These are phyloP conservation scores for Cylindrodendrum hubeiense DNA, from an alignment of 2,329 filamentous ascomycete species.

Conservation along the genomic window DNA sequence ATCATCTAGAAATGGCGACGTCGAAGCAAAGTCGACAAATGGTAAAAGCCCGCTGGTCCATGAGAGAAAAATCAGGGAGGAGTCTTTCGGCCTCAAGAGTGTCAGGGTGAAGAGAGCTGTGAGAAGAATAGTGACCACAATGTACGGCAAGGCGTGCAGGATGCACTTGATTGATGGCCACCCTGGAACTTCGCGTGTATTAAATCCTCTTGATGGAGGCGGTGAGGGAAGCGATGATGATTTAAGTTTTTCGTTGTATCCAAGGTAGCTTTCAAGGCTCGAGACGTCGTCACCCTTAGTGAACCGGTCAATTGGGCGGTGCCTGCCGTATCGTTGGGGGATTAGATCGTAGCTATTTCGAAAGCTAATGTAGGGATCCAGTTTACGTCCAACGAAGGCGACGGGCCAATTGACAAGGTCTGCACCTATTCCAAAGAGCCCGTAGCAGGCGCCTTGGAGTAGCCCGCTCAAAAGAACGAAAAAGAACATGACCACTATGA, in stretches of 20 bases:
- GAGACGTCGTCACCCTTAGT: conserved; percentile 18
- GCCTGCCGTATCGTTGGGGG: conserved; percentile 24
- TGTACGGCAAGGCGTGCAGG: conserved; percentile 32
- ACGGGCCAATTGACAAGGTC: conserved; percentile 48
- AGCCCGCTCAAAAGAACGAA: conserved; percentile 39
- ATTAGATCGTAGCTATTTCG: conserved; percentile 24
- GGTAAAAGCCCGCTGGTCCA: conserved; percentile 51
- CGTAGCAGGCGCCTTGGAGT: conserved; percentile 44
- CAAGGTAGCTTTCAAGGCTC: neutral
- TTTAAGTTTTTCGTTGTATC: conserved; percentile 31
- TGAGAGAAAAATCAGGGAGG: conserved; percentile 50
- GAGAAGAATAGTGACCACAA: conserved; percentile 40
- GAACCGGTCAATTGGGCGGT: conserved; percentile 9
- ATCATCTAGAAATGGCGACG: conserved; percentile 45
- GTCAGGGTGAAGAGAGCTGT: conserved; percentile 41
- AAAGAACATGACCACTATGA: conserved; percentile 33
- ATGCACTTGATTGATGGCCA: conserved; percentile 14
- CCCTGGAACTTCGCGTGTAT: neutral
- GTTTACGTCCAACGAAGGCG: conserved; percentile 21
- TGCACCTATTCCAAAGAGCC: conserved; percentile 42
- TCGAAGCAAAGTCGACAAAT: conserved; percentile 49
- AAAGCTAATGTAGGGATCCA: conserved; percentile 22
- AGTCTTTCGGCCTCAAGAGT: conserved; percentile 47
- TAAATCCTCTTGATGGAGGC: neutral
- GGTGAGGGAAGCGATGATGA: neutral